These are phyloP conservation scores for Aspergillus campestris DNA, from an alignment of 495 filamentous ascomycete species.

Conservation along the genomic window DNA sequence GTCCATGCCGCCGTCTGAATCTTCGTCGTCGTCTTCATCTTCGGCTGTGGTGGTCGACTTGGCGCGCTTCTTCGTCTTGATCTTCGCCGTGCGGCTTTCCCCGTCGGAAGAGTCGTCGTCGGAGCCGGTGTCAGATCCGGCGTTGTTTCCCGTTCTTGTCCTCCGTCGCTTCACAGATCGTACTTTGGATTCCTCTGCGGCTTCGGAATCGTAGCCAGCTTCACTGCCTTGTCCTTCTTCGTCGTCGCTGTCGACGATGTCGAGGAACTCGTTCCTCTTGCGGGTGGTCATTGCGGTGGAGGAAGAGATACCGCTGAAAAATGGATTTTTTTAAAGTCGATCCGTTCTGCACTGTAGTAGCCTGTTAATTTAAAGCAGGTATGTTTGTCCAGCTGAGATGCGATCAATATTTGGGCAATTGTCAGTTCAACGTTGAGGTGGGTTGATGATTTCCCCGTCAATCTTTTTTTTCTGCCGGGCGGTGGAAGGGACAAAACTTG, in stretches of 20 bases:
- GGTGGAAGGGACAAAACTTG: slow-evolving; percentile 1
- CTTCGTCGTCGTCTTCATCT: slow-evolving; percentile 9
- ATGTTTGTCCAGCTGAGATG: no score
- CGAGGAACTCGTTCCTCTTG: slow-evolving; percentile 69
- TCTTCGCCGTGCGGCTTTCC: no score
- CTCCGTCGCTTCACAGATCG: slow-evolving; percentile 57
- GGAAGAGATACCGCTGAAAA: no score
- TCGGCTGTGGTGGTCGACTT: not conserved
- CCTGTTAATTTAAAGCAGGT: no score
- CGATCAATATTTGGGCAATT: no score
- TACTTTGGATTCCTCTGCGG: slow-evolving; percentile 53
- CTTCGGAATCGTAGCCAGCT: slow-evolving; percentile 62
- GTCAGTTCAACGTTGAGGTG: no score
- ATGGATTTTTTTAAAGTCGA: slow-evolving; percentile 5
- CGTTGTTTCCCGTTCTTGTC: slow-evolving; percentile 28
- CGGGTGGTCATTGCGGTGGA: slow-evolving; percentile 49
- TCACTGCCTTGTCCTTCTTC: slow-evolving; percentile 51
- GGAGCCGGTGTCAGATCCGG: no score
- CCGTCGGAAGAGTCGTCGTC: no score
- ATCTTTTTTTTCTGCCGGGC: slow-evolving; percentile 16
- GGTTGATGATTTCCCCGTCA: not conserved
- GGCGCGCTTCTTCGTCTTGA: no score
- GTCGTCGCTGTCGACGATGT: slow-evolving; percentile 57
- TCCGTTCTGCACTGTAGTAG: not conserved
- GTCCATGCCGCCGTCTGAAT: slow-evolving; percentile 7